Evolutionary conservation across 495 filamentous ascomycete genomes (phyloP).

Genomic region (Neurospora sp.): DNA sequence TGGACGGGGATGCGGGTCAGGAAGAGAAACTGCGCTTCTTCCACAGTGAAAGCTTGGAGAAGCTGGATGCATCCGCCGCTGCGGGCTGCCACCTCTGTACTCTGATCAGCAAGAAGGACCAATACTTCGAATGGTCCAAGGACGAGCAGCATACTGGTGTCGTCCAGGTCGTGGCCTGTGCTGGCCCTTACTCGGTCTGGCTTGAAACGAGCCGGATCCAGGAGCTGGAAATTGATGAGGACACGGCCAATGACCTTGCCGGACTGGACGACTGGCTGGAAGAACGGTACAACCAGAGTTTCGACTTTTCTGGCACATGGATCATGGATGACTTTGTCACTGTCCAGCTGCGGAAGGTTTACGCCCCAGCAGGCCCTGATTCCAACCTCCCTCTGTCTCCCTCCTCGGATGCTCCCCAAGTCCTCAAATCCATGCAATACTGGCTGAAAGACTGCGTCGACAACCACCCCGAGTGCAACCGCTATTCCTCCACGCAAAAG

Average conservation of each 20-base stretch:
- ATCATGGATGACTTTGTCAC: neutral
- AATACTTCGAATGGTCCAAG: too few relatives aligned
- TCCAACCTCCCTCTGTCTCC: neutral
- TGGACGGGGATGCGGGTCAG: neutral
- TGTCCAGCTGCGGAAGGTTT: neutral
- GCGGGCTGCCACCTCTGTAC: too few relatives aligned
- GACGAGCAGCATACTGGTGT: too few relatives aligned
- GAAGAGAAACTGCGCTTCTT: neutral
- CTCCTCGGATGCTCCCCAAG: neutral
- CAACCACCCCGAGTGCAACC: neutral
- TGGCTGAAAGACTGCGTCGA: neutral
- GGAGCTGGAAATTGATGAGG: neutral
- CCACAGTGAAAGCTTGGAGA: neutral
- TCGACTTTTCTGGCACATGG: neutral
- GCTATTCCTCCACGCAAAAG: neutral
- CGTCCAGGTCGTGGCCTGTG: too few relatives aligned
- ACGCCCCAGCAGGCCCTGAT: neutral
- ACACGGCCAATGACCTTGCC: neutral
- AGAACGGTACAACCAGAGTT: neutral
- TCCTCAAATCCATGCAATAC: neutral
- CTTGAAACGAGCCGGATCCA: too few relatives aligned
- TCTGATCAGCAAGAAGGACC: too few relatives aligned
- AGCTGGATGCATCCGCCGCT: too few relatives aligned
- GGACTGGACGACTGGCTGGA: neutral
- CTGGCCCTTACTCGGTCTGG: too few relatives aligned